Evolutionary conservation across 345 rosid species (phyloP).

Genomic region (Rhizophora mangle): DNA sequence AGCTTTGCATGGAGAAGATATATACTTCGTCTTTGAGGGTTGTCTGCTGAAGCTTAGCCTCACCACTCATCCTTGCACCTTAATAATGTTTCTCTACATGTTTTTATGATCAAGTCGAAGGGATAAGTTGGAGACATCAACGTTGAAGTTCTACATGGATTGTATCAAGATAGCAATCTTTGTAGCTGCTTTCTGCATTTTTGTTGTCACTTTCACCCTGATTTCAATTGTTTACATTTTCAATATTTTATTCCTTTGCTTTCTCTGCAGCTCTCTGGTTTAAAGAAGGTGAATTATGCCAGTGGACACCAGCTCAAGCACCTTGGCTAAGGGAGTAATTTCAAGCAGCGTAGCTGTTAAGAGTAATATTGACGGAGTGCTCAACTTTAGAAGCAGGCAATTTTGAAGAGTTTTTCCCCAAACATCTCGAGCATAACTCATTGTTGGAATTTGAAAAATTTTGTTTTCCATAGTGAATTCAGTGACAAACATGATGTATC

Average conservation of each 20-base stretch:
- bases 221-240: no score
- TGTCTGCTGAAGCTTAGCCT: background rate
- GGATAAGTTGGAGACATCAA: background rate
- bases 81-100: background rate
- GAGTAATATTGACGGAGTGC: slow-evolving; percentile 3
- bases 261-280: slow-evolving; percentile 69
- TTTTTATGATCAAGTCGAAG: background rate
- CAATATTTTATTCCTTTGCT: no score
- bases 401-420: slow-evolving; percentile 14
- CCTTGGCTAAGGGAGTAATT: slow-evolving; percentile 70
- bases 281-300: slow-evolving; percentile 75
- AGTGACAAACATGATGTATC: background rate
- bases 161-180: background rate
- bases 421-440: background rate
- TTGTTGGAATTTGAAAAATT: background rate
- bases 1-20: background rate
- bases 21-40: background rate
- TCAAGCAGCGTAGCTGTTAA: background rate
- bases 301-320: slow-evolving; percentile 79
- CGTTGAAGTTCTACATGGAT: background rate
- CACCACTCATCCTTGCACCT: background rate
- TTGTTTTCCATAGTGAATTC: background rate
- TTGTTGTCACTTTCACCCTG: no score
- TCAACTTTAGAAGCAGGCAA: slow-evolving; percentile 9
- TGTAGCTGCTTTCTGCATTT: no score